A percentile compares a stretch with the other conserved stretches of the same genome.
phyloP scores from a whole-genome alignment of 2,329 filamentous ascomycete species.

The Clarireedia hainanense region DNA sequence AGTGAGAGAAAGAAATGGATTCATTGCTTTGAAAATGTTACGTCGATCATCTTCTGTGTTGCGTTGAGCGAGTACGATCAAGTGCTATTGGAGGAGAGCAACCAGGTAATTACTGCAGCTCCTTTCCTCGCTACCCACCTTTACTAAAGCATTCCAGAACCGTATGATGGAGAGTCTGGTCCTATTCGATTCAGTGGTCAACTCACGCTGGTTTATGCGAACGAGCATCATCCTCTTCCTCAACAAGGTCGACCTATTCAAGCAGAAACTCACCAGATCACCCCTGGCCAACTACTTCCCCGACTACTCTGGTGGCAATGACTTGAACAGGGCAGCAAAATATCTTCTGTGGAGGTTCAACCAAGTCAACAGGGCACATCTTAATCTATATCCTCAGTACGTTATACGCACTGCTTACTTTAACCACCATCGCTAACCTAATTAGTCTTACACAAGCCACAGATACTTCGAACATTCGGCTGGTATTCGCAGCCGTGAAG shows the following conservation, averaged over 20 bases:
- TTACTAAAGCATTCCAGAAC: slow-evolving; percentile 53
- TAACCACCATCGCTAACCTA: slow-evolving; percentile 14
- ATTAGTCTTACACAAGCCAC: slow-evolving; percentile 91
- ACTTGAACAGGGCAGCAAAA: slow-evolving; percentile 96
- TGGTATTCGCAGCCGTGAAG: slow-evolving; percentile 97
- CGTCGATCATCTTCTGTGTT: slow-evolving; percentile 98
- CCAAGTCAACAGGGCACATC: slow-evolving; percentile 90
- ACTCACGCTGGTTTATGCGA: slow-evolving; percentile 98
- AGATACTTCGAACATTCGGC: slow-evolving; percentile 94
- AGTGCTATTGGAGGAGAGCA: slow-evolving; percentile 91
- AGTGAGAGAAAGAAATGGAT: slow-evolving; percentile 99
- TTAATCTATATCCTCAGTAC: slow-evolving; percentile 97
- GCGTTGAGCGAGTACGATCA: slow-evolving; percentile 98
- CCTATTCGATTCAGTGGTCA: slow-evolving; percentile 96
- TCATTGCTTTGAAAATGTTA: slow-evolving; percentile 99
- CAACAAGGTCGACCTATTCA: slow-evolving; percentile 98
- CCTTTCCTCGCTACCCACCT: background rate
- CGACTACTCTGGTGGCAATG: slow-evolving; percentile 94
- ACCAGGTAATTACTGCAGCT: slow-evolving; percentile 58
- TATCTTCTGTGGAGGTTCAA: slow-evolving; percentile 98
- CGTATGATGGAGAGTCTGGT: slow-evolving; percentile 99
- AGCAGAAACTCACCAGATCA: slow-evolving; percentile 82
- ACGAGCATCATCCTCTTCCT: slow-evolving; percentile 98
- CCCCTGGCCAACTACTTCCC: slow-evolving; percentile 94
- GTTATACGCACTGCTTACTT: slow-evolving; percentile 31